Evolutionary conservation across 2,329 filamentous ascomycete genomes (phyloP).

Genomic region (Diaporthe helianthi): DNA sequence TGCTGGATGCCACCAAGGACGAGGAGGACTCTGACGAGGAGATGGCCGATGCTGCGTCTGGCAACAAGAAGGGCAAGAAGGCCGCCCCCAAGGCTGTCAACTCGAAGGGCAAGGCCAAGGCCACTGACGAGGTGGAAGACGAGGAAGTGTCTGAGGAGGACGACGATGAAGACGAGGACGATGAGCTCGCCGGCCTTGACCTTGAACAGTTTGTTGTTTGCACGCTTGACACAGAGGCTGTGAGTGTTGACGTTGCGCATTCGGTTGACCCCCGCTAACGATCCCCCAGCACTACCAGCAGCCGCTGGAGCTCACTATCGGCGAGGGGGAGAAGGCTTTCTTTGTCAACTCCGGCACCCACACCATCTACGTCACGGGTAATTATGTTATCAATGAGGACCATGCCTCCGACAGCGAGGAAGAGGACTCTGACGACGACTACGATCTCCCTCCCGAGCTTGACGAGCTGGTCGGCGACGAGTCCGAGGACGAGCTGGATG

Average conservation of each 20-base stretch:
- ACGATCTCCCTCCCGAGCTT: slow-evolving; percentile 81
- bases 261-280: slow-evolving; percentile 39
- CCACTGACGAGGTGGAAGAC: slow-evolving; percentile 61
- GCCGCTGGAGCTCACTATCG: slow-evolving; percentile 89
- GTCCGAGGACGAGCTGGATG: slow-evolving; percentile 80
- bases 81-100: slow-evolving; percentile 41
- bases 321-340: slow-evolving; percentile 87
- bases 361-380: slow-evolving; percentile 90
- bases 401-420: slow-evolving; percentile 70
- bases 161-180: slow-evolving; percentile 50
- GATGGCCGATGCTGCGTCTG: slow-evolving; percentile 67
- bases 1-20: slow-evolving; percentile 71
- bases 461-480: slow-evolving; percentile 75
- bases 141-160: slow-evolving; percentile 59
- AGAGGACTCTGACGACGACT: slow-evolving; percentile 80
- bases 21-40: slow-evolving; percentile 71
- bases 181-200: slow-evolving; percentile 69
- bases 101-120: slow-evolving; percentile 54
- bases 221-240: slow-evolving; percentile 91
- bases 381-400: slow-evolving; percentile 82
- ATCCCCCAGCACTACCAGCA: slow-evolving; percentile 85
- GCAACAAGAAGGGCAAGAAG: slow-evolving; percentile 64
- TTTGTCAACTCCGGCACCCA: slow-evolving; percentile 92
- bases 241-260: slow-evolving; percentile 53
- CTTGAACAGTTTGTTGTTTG: slow-evolving; percentile 93